A percentile compares a stretch with the other conserved stretches of the same genome.
Conservation (phyloP, 2,329 filamentous ascomycete genomes). For the Calonectria pteridis region DNA sequence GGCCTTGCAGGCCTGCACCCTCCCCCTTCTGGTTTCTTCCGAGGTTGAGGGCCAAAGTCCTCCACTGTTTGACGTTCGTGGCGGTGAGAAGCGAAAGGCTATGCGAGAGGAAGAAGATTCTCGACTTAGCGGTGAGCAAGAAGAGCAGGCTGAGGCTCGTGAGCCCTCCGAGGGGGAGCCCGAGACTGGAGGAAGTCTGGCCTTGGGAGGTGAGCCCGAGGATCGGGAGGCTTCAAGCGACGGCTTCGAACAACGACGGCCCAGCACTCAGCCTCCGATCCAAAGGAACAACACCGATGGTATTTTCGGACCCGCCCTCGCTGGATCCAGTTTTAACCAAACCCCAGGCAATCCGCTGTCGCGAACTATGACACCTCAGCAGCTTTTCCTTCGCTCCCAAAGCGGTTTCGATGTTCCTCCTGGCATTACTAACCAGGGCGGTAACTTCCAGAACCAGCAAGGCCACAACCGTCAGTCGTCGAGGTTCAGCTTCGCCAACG, state of each 20-base stretch:
- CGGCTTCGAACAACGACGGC: constrained; percentile 69
- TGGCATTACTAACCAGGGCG: constrained; percentile 62
- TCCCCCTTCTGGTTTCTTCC: constrained; percentile 40
- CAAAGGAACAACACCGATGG: constrained; percentile 71
- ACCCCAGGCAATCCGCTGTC: constrained; percentile 66
- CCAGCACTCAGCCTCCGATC: constrained; percentile 81
- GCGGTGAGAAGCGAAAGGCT: constrained; percentile 83
- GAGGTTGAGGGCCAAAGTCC: constrained; percentile 58
- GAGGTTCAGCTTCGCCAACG: constrained; percentile 88
- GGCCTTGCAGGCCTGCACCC: constrained; percentile 52
- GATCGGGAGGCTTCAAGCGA: constrained; percentile 73
- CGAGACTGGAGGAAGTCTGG: constrained; percentile 85
- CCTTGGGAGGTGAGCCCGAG: constrained; percentile 93
- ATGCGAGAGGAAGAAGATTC: constrained; percentile 80
- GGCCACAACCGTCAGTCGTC: constrained; percentile 87
- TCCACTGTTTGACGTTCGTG: constrained; percentile 84
- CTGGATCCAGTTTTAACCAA: constrained; percentile 61
- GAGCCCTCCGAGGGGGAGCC: constrained; percentile 77
- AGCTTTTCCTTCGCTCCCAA: constrained; percentile 77
- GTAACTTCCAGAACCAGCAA: constrained; percentile 68
- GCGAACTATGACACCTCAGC: constrained; percentile 84
- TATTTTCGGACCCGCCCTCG: constrained; percentile 66
- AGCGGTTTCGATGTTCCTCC: constrained; percentile 70
- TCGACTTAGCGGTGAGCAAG: constrained; percentile 60
- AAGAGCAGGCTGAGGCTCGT: constrained; percentile 59